Percentiles rank a stretch among this genome's conserved stretches.
phyloP scores from a whole-genome alignment of 1,284 basidiomycete genomes.

The Phaffia rhodozyma region DNA sequence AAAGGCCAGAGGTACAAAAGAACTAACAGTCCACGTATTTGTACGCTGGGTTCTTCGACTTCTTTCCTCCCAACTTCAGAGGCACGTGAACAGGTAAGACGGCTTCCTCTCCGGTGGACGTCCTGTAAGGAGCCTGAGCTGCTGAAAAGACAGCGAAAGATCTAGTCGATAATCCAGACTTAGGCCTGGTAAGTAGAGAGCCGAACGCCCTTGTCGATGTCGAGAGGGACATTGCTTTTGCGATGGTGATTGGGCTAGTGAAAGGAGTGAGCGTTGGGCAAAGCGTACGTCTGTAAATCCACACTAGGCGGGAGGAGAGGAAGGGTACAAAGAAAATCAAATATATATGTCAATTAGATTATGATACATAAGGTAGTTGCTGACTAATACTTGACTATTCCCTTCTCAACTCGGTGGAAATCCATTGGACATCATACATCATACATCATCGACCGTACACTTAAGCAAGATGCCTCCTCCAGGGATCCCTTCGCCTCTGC shows the following conservation, averaged over 20 bases:
- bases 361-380: neutral
- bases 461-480: neutral
- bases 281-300: neutral
- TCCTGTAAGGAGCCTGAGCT: constrained; percentile 4
- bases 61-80: neutral
- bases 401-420: neutral
- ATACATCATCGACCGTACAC: neutral
- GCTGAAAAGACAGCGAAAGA: neutral
- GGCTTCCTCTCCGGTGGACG: constrained; percentile 15
- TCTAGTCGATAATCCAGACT: neutral
- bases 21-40: constrained; percentile 13
- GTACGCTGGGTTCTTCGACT: neutral
- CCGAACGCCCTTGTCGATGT: neutral
- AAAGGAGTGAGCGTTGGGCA: neutral
- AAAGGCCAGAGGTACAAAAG: neutral
- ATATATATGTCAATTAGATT: neutral
- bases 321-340: neutral
- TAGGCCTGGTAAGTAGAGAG: neutral
- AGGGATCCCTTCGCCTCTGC: constrained; percentile 22
- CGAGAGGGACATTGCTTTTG: neutral
- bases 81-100: constrained; percentile 4
- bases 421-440: neutral
- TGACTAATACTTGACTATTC: neutral
- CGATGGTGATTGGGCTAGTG: neutral
- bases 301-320: neutral